Base-by-base conservation (phyloP, 768 basidiomycete genomes). In the Phylloporus sp. region DNA sequence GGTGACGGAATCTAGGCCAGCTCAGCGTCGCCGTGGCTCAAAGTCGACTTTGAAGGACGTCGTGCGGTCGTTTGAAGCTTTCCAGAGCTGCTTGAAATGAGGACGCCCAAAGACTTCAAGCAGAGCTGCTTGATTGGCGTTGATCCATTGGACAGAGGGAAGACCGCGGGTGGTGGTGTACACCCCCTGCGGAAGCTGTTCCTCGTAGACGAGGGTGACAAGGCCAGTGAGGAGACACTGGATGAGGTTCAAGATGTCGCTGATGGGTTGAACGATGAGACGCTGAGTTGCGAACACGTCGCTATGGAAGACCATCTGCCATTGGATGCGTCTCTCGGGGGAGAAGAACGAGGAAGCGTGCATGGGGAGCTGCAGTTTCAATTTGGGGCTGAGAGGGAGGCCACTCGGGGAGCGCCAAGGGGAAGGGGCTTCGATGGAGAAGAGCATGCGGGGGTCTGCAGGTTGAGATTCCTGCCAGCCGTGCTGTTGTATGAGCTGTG, bases 261-360 rank as follows among this genome's bases (percentile, higher is more conserved):
- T 79, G 63, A 86, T 77, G 38, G 84, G 84, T 24, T 78, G 76
- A 45, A 80, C 78, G 54, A 81, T 77, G 64, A 82, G 81, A 27
- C 83, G 74, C 46, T 83, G 76, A 23, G 79, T 81, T 58, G 82
- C 82, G 67, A 85, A 86, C 41, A 81, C 79, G 65, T 84, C 83
- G 58, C 78, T 80, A 62, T 84, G 87, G 62, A 91, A 91, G 57
- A 89, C 86, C 87, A 90, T 89, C 64, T 90, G 80, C 88, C 89
- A 91, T 62, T 90, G 87, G 37, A 90, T 78, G 49, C 86, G 80
- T 55, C 88, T 72, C 63, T 90, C 86, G 10, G 86, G 86, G 39
- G 83, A 85, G 70, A 90, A 91, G 68, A 91, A 90, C 21, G 88
- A 87, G 32, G 82, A 83, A 31, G 88, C 87, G 53, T 90, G 81